phyloP scores from a whole-genome alignment of 306 rosid genomes.

The Amphicarpaea edgeworthii region DNA sequence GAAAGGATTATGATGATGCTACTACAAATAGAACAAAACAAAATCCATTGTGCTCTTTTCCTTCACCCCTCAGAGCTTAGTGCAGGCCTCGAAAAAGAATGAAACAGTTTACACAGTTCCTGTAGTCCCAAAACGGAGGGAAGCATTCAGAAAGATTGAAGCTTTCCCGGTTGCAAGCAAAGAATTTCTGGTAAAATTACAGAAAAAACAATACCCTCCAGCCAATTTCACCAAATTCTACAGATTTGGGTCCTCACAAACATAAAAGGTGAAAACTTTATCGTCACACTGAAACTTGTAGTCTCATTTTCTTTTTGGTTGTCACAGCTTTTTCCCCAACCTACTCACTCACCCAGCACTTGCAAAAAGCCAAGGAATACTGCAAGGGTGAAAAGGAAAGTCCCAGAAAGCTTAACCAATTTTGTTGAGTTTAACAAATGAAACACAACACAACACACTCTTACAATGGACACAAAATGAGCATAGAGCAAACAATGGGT shows the following conservation, averaged over 20 bases:
- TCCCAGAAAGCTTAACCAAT: conserved; percentile 51
- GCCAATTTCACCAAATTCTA: conserved; percentile 43
- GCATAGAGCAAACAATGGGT: conserved; percentile 40
- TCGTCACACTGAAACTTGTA: conserved; percentile 20
- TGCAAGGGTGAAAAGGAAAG: conserved; percentile 30
- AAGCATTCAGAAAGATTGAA: conserved; percentile 13
- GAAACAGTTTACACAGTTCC: conserved; percentile 43
- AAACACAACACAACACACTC: conserved; percentile 32
- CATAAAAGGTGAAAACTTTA: conserved; percentile 40
- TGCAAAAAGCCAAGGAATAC: conserved; percentile 37
- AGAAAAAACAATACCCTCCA: conserved; percentile 29
- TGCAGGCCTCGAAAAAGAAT: conserved; percentile 45
- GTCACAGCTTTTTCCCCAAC: conserved; percentile 31
- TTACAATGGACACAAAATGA: conserved; percentile 24
- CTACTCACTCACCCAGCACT: conserved; percentile 43
- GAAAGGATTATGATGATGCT: conserved; percentile 28
- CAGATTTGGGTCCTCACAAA: conserved; percentile 34
- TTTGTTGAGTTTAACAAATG: conserved; percentile 50
- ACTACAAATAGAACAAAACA: conserved; percentile 17
- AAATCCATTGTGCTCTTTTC: conserved; percentile 32
- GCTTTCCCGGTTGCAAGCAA: background rate
- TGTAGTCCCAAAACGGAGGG: background rate
- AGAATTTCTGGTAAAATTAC: conserved; percentile 34
- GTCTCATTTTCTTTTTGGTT: background rate
- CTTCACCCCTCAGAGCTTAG: conserved; percentile 36